Conservation (phyloP, 1,284 basidiomycete genomes). For the Moesziomyces globuligerus region DNA sequence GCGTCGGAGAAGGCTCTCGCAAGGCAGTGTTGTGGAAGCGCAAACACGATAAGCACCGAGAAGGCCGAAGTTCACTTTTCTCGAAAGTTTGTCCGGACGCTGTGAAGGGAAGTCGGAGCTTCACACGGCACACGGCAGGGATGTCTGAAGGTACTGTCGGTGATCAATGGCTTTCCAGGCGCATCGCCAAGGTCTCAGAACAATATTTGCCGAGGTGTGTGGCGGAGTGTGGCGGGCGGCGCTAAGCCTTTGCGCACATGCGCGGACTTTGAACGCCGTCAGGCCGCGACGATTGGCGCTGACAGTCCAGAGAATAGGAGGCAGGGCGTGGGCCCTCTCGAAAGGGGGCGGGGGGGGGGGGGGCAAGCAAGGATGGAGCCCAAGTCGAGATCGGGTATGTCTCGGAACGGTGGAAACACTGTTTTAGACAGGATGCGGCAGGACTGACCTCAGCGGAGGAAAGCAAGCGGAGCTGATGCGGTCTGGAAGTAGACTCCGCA, state of each 20-base stretch:
- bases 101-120: neutral
- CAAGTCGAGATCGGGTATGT: constrained; percentile 15
- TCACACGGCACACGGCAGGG: neutral
- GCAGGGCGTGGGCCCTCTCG: neutral
- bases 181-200: neutral
- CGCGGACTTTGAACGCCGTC: neutral
- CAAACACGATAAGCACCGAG: too few species aligned
- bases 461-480: neutral
- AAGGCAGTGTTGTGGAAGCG: too few species aligned
- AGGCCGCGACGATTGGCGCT: too few species aligned
- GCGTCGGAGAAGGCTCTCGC: neutral
- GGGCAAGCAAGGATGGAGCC: too few species aligned
- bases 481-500: neutral
- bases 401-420: constrained; percentile 7
- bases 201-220: neutral
- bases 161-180: neutral
- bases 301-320: too few species aligned
- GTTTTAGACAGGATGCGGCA: constrained; percentile 1
- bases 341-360: too few species aligned
- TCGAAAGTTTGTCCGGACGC: too few species aligned
- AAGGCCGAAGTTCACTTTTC: too few species aligned
- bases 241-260: neutral
- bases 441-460: neutral
- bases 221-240: neutral
- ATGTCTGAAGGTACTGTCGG: neutral